A percentile compares a stretch with the other conserved stretches of the same genome.
Evolutionary conservation across 2,329 filamentous ascomycete species (phyloP).

Genomic region (Verticillium isaacii): DNA sequence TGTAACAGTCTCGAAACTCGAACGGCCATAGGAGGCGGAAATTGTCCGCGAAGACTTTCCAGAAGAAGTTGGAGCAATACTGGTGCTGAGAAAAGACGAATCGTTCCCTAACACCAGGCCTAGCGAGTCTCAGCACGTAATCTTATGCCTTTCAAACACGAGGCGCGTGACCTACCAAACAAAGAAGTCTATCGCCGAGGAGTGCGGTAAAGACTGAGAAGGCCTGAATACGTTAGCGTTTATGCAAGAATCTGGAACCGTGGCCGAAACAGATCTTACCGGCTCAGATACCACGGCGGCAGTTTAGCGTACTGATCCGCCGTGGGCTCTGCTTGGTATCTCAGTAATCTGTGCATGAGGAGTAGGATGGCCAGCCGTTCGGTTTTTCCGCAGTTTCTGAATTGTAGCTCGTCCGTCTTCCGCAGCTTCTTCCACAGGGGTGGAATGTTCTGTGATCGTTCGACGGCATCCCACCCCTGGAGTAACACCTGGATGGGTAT

Average conservation of each 20-base stretch:
- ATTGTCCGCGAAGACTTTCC: slow-evolving; percentile 16
- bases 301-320: slow-evolving; percentile 13
- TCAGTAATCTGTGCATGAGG: slow-evolving; percentile 17
- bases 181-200: slow-evolving; percentile 23
- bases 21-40: slow-evolving; percentile 20
- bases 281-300: slow-evolving; percentile 19
- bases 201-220: slow-evolving; percentile 19
- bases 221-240: slow-evolving; percentile 13
- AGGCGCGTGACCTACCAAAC: slow-evolving; percentile 15
- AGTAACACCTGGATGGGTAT: slow-evolving; percentile 18
- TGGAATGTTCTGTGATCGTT: slow-evolving; percentile 16
- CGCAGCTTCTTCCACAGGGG: slow-evolving; percentile 19
- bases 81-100: slow-evolving; percentile 22
- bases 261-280: slow-evolving; percentile 9
- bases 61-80: slow-evolving; percentile 23
- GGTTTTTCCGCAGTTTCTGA: slow-evolving; percentile 10
- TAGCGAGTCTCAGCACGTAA: slow-evolving; percentile 2
- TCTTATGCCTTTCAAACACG: not conserved
- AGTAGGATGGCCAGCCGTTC: slow-evolving; percentile 18
- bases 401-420: slow-evolving; percentile 16
- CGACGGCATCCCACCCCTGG: slow-evolving; percentile 21
- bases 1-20: slow-evolving; percentile 19
- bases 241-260: not conserved
- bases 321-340: slow-evolving; percentile 19
- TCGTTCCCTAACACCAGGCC: slow-evolving; percentile 21